Percentiles rank a stretch among this genome's conserved stretches.
These are phyloP conservation scores for Claviceps sorghi DNA, from an alignment of 2,329 filamentous ascomycete genomes.

Conservation along the genomic window DNA sequence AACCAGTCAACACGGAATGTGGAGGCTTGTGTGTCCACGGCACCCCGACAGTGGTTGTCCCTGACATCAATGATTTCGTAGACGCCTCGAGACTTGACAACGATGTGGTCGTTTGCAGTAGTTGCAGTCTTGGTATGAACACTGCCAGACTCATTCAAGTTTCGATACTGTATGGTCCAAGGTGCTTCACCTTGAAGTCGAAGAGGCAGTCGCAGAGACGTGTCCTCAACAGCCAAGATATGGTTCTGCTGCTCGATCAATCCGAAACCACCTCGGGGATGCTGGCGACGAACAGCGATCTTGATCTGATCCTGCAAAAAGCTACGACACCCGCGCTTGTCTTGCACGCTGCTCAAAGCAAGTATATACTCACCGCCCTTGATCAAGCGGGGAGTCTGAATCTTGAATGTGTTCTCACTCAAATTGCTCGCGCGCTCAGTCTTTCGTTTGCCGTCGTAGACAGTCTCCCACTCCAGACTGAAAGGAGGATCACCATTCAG, in stretches of 20 bases:
- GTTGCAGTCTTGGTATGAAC: conserved; percentile 34
- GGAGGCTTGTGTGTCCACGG: conserved; percentile 58
- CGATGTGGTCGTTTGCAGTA: conserved; percentile 51
- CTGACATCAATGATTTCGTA: conserved; percentile 68
- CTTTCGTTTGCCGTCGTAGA: conserved; percentile 74
- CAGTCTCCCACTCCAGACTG: conserved; percentile 78
- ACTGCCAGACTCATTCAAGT: conserved; percentile 39
- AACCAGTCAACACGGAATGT: conserved; percentile 77
- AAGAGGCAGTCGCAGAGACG: conserved; percentile 59
- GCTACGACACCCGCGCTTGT: conserved; percentile 74
- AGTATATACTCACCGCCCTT: conserved; percentile 85
- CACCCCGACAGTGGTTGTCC: conserved; percentile 71
- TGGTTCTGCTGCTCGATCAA: conserved; percentile 65
- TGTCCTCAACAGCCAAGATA: conserved; percentile 63
- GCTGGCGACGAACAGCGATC: conserved; percentile 75
- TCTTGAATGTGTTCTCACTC: conserved; percentile 46
- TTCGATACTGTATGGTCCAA: conserved; percentile 67
- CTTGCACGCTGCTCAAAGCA: conserved; percentile 71
- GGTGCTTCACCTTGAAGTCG: conserved; percentile 74
- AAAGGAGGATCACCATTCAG: conserved; percentile 78
- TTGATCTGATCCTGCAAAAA: conserved; percentile 73
- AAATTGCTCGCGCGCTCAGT: conserved; percentile 53
- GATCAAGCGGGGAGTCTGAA: conserved; percentile 58
- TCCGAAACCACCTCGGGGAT: conserved; percentile 75
- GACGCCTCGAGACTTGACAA: conserved; percentile 51